Evolutionary conservation across 257 asterid genomes (phyloP).

Genomic region (Fraxinus cuspidata): DNA sequence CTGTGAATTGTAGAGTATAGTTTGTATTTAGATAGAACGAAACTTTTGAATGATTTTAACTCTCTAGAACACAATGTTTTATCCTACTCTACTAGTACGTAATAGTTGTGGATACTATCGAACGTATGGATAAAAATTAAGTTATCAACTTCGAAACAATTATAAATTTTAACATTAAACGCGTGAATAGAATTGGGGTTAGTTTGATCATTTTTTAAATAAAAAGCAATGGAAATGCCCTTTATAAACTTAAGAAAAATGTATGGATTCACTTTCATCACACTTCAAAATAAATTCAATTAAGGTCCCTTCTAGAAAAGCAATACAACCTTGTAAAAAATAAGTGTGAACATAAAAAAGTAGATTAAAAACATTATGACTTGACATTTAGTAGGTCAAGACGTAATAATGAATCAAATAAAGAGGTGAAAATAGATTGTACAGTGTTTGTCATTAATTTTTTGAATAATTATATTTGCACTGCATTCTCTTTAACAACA

Average conservation of each 20-base stretch:
- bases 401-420: too few relatives aligned
- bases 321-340: too few relatives aligned
- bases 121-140: too few relatives aligned
- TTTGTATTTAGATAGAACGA: too few relatives aligned
- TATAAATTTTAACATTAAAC: too few relatives aligned
- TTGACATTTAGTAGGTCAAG: background rate
- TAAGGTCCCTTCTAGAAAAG: background rate
- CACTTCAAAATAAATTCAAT: background rate
- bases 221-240: background rate
- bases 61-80: background rate
- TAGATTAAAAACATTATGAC: background rate
- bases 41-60: background rate
- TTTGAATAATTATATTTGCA: too few relatives aligned
- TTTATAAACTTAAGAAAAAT: background rate
- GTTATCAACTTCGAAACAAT: too few relatives aligned
- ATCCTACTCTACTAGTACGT: background rate
- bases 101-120: too few relatives aligned
- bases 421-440: too few relatives aligned
- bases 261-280: background rate
- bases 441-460: too few relatives aligned
- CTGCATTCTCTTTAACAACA: too few relatives aligned
- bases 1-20: too few relatives aligned
- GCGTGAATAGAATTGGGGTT: background rate
- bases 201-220: background rate
- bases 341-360: background rate